Base-by-base conservation (phyloP, 345 rosid genomes). In the Populus nigra region DNA sequence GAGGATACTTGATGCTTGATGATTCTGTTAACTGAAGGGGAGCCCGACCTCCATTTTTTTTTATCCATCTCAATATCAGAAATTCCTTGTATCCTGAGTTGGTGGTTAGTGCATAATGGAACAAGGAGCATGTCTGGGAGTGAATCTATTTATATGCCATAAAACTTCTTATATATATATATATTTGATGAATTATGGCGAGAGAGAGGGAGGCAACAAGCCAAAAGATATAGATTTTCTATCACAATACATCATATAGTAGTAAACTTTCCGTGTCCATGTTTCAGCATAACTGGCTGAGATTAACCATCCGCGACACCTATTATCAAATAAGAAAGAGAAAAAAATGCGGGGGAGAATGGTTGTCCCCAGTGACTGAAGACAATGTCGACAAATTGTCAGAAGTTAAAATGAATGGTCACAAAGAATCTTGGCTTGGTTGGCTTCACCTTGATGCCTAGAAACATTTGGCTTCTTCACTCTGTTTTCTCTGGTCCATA, bases 351-450 rank as follows among this genome's bases (percentile, higher is more conserved):
- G 47, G 36, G 69, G 43, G 55, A 23, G 47, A 63, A 35, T 62
- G 71, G 25, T 13, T 33, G 13, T 31, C 69, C 69, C 69, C n/a
- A 29, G 22, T 65, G 71, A 31, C 31, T 45, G 62, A 45, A 65
- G 41, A 18, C 68, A 69, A 20, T 41, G 33, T 12, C 9, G 73
- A 27, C 3, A 5, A 17, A 25, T 45, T 22, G 53, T 35, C 47
- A 47, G 65, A 8, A 47, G 27, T 45, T 47, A 31, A 33, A 71
- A 77, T n/a, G 49, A 16, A 9, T 49, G 75, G 71, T 71, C 7
- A 15, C 13, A 70, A 69, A 39, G 41, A 69, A 69, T 77, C 20
- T n/a, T 59, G 74, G 69, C 31, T 41, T 15, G 74, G 41, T 29
- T 22, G 31, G 38, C n/a, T 41, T 23, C 4, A 55, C 53, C 25